Percentiles rank a stretch among this genome's conserved stretches.
Evolutionary conservation across 139 green algal genomes (phyloP).

Genomic region (Volvox reticuliferus): DNA sequence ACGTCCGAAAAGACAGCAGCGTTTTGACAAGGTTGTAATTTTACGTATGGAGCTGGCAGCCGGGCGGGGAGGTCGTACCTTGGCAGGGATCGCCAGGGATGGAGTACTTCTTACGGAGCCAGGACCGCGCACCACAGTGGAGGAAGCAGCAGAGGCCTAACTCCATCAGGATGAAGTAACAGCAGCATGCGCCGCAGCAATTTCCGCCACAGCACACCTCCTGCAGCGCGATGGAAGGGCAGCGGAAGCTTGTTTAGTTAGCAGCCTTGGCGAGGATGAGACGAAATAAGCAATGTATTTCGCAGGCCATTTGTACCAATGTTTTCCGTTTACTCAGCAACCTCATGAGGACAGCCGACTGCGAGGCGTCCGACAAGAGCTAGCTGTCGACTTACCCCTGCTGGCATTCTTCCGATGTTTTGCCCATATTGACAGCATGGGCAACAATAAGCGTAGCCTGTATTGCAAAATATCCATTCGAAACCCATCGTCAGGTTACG

Average conservation of each 20-base stretch:
- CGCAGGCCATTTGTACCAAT: too few species aligned
- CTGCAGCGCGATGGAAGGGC: neutral
- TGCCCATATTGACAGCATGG: constrained; percentile 18
- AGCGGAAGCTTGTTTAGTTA: neutral
- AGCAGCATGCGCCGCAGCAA: constrained; percentile 28
- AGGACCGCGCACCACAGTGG: neutral
- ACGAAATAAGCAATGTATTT: neutral
- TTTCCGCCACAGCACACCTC: constrained; percentile 3
- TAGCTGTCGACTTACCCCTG: neutral
- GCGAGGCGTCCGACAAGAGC: too few species aligned
- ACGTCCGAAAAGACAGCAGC: neutral
- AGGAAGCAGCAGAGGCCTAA: neutral
- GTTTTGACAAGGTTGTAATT: neutral
- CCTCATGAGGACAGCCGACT: too few species aligned
- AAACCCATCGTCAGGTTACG: neutral
- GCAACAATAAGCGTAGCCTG: neutral
- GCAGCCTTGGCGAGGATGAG: neutral
- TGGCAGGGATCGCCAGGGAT: constrained; percentile 14
- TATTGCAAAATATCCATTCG: neutral
- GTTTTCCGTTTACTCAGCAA: too few species aligned
- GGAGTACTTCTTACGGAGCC: neutral
- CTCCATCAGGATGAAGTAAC: neutral
- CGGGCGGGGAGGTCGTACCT: neutral
- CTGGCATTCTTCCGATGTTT: constrained; percentile 13
- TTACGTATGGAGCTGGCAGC: neutral